These are phyloP conservation scores for Dictyostelium intermedium DNA, from an alignment of 78 protist genomes.

Conservation along the genomic window DNA sequence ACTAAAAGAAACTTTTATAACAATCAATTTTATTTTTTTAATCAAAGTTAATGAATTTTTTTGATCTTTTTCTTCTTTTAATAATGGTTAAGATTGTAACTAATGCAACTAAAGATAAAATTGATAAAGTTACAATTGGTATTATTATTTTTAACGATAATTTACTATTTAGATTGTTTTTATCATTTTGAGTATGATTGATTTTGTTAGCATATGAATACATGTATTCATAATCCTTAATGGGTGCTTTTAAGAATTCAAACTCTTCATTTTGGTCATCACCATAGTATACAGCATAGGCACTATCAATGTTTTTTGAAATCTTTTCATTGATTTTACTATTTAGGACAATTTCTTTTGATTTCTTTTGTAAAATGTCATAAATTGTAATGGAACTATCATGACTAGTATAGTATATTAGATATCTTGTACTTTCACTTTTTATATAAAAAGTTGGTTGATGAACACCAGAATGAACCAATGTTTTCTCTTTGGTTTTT, in stretches of 20 bases:
- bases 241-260: background rate
- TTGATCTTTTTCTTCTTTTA: background rate
- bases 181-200: background rate
- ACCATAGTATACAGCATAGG: background rate
- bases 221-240: background rate
- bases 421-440: background rate
- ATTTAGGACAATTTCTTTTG: background rate
- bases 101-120: background rate
- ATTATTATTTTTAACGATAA: background rate
- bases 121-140: background rate
- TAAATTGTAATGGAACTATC: background rate
- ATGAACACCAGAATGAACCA: background rate
- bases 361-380: background rate
- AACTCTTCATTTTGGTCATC: background rate
- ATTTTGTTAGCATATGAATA: background rate
- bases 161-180: background rate
- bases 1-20: no score
- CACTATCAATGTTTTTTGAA: background rate
- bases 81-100: background rate
- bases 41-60: background rate
- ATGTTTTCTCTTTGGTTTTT: background rate
- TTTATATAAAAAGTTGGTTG: background rate
- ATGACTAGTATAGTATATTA: background rate
- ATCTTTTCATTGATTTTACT: background rate
- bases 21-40: background rate